These are phyloP conservation scores for Calcarisporium arbuscula DNA, from an alignment of 2,329 filamentous ascomycete species.

Conservation along the genomic window DNA sequence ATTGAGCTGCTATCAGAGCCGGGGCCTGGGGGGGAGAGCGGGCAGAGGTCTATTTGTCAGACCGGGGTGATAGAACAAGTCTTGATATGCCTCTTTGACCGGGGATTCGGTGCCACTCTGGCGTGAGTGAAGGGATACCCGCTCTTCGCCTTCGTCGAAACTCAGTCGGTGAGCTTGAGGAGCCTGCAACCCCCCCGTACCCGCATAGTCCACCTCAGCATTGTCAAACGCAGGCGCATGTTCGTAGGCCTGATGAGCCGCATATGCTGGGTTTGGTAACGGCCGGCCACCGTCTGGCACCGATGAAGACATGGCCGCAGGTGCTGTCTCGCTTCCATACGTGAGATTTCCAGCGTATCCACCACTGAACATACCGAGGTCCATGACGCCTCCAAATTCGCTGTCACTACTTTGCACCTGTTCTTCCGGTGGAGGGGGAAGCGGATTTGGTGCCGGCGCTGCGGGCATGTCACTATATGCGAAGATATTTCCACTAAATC, in stretches of 20 bases:
- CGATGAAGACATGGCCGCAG: slow-evolving; percentile 27
- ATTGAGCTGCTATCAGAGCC: slow-evolving; percentile 55
- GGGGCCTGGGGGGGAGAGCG: slow-evolving; percentile 51
- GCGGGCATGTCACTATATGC: slow-evolving; percentile 24
- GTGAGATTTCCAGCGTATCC: slow-evolving; percentile 53
- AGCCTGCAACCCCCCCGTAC: slow-evolving; percentile 81
- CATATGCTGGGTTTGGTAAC: slow-evolving; percentile 39
- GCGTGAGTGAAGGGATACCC: slow-evolving; percentile 48
- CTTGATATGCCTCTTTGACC: slow-evolving; percentile 67
- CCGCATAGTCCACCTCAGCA: slow-evolving; percentile 77
- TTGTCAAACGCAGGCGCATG: slow-evolving; percentile 40
- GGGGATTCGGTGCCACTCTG: slow-evolving; percentile 60
- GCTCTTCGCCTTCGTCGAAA: slow-evolving; percentile 90
- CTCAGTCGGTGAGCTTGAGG: slow-evolving; percentile 70
- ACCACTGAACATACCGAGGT: slow-evolving; percentile 68
- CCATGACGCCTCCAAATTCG: slow-evolving; percentile 59
- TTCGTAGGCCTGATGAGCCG: slow-evolving; percentile 19
- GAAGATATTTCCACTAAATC: slow-evolving; percentile 27
- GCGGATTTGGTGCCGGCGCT: slow-evolving; percentile 18
- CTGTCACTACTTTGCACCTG: slow-evolving; percentile 56
- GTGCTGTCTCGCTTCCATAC: slow-evolving; percentile 42
- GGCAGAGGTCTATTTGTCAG: slow-evolving; percentile 60
- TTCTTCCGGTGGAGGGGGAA: slow-evolving; percentile 45
- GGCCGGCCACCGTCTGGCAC: slow-evolving; percentile 40
- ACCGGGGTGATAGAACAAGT: slow-evolving; percentile 91